Conservation (phyloP, 441 rosid genomes). For the Adansonia madagascariensis region DNA sequence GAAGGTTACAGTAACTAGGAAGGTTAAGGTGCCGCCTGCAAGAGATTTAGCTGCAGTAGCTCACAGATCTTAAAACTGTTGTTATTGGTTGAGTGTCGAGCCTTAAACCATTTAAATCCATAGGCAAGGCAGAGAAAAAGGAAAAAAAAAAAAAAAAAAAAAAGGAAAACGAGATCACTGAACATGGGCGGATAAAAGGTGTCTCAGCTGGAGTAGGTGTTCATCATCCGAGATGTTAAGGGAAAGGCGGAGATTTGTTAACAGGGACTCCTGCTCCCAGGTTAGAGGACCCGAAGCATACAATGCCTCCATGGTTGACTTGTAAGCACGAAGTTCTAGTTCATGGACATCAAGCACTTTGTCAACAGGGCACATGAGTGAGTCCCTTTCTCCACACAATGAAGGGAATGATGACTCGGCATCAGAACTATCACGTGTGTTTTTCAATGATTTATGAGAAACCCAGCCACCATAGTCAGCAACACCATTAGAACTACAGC, state of each 20-base stretch:
- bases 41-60: background rate
- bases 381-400: background rate
- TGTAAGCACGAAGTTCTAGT: too few species aligned
- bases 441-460: slow-evolving; percentile 26
- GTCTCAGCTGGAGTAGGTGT: too few species aligned
- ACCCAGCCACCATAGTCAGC: slow-evolving; percentile 6
- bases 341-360: too few species aligned
- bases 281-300: too few species aligned
- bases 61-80: background rate
- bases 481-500: slow-evolving; percentile 28
- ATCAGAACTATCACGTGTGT: slow-evolving; percentile 25
- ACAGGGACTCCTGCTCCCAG: too few species aligned
- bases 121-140: background rate
- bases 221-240: too few species aligned
- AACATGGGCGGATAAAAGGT: too few species aligned
- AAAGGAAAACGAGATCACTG: too few species aligned
- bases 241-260: too few species aligned
- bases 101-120: background rate
- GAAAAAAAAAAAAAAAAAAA: too few species aligned
- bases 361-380: background rate
- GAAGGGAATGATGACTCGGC: slow-evolving; percentile 34
- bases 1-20: background rate
- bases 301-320: too few species aligned
- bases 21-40: background rate
- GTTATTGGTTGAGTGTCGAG: background rate